Evolutionary conservation across 176 grass and related monocot species (phyloP), one percentile per base, ranked within the genome.

Genomic region (Avena sativa): DNA sequence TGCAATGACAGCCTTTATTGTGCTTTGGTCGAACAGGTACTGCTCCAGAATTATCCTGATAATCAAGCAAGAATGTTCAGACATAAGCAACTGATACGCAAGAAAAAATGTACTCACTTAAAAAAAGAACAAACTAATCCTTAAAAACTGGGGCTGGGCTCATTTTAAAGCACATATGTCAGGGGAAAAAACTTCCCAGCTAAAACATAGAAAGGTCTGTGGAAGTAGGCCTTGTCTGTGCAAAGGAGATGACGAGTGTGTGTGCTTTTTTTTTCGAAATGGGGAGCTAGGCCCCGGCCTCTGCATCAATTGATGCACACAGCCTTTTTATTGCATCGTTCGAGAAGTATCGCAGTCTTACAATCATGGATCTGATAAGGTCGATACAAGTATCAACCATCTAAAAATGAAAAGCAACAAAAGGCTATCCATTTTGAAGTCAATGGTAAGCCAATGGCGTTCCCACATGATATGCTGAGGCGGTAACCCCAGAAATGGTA

Each of bases 1-100:
- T 95, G 83, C 93, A 95, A 28, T 95, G 90, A 69, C 93, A 95
- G 17, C 93, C 90, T 88, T 95, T 95, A 81, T 95, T 92, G 83
- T 95, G 93, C 79, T 92, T 92, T 90, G 90, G 83, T 51, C 88
- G 64, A 23, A 85, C 21, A 86, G 85, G 82, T 34, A 86, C 74
- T 83, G 78, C 90, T 86, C 86, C 90, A 63, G 88, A 78, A 73
- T 88, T 91, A 85, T 91, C 92, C 92, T 94, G 76, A 74, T 10
- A 79, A n/a, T 72, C 73, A 57, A 71, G 32, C 58, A 79, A 83
- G 17, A 74, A 6, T 52, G 26, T 83, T 79, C 79, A 71, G 61
- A 79, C 55, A 46, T 28, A 79, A 48, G 60, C 28, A 74, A 19
- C 85, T 60, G 66, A 85, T 85, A 48, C 43, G 65, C 69, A 80